Evolutionary conservation across 768 basidiomycete genomes (phyloP).

Genomic region (Russula emetica): DNA sequence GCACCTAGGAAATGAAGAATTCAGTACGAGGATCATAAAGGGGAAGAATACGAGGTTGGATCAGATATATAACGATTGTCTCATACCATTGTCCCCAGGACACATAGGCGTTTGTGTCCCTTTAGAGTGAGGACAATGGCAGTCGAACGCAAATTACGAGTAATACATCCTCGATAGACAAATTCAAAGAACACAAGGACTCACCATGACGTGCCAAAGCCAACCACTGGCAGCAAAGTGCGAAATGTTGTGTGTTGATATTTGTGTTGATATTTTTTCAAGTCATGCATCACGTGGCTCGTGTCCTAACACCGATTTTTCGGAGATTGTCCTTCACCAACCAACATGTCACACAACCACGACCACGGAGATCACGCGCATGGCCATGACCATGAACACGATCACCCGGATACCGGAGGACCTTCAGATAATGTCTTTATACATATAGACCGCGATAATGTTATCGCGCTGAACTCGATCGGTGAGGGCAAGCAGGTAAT

Average conservation of each 20-base stretch:
- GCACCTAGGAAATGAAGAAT: neutral
- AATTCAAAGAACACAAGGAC: slow-evolving; percentile 23
- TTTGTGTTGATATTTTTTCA: too few relatives aligned
- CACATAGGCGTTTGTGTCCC: slow-evolving; percentile 65
- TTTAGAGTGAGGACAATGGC: slow-evolving; percentile 56
- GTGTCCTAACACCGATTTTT: neutral
- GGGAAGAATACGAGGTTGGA: slow-evolving; percentile 1
- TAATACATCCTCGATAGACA: slow-evolving; percentile 47
- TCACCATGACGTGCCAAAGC: slow-evolving; percentile 24
- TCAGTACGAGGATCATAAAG: neutral
- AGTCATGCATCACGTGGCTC: neutral
- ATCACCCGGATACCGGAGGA: slow-evolving; percentile 39
- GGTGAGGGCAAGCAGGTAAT: slow-evolving; percentile 55
- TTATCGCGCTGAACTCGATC: slow-evolving; percentile 70
- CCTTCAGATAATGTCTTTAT: slow-evolving; percentile 67
- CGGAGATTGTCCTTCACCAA: neutral
- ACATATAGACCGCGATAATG: slow-evolving; percentile 75
- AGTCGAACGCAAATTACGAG: slow-evolving; percentile 90
- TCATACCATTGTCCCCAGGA: slow-evolving; percentile 67
- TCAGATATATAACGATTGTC: slow-evolving; percentile 55
- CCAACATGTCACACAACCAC: slow-evolving; percentile 52
- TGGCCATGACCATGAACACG: slow-evolving; percentile 46
- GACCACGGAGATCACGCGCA: slow-evolving; percentile 52
- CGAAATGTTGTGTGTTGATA: neutral
- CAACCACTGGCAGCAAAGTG: neutral